Conservation (phyloP, 495 filamentous ascomycete species). For the Trichoderma erinaceum region DNA sequence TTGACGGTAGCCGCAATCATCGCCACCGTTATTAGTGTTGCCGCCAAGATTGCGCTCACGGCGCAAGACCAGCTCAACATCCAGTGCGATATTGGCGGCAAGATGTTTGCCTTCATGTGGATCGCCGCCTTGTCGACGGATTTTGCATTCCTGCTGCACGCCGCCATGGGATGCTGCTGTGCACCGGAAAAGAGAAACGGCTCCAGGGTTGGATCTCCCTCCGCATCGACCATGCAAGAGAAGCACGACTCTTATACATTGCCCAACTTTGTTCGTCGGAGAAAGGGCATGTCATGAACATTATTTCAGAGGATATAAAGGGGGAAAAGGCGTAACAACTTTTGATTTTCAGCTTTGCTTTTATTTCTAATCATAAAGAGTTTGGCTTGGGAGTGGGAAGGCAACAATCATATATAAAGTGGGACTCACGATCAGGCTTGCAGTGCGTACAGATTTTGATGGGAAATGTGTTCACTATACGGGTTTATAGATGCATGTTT, state of each 20-base stretch:
- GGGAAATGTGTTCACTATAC: not conserved
- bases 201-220: not conserved
- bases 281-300: not conserved
- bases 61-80: constrained; percentile 65
- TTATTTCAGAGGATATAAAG: not conserved
- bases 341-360: not conserved
- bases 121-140: constrained; percentile 60
- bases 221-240: not conserved
- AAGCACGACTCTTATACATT: not conserved
- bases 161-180: constrained; percentile 69
- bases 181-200: not conserved
- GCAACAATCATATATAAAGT: not conserved
- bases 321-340: not conserved
- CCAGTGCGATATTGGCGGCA: constrained; percentile 55
- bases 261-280: not conserved
- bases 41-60: constrained; percentile 63
- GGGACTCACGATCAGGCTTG: not conserved
- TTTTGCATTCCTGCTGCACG: constrained; percentile 63
- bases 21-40: constrained; percentile 68
- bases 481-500: not conserved
- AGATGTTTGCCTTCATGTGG: constrained; percentile 92
- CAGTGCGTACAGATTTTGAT: not conserved
- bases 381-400: not conserved
- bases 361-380: not conserved
- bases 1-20: constrained; percentile 61